phyloP scores from a whole-genome alignment of 1,284 basidiomycete genomes.

The Uromyces viciae-fabae region DNA sequence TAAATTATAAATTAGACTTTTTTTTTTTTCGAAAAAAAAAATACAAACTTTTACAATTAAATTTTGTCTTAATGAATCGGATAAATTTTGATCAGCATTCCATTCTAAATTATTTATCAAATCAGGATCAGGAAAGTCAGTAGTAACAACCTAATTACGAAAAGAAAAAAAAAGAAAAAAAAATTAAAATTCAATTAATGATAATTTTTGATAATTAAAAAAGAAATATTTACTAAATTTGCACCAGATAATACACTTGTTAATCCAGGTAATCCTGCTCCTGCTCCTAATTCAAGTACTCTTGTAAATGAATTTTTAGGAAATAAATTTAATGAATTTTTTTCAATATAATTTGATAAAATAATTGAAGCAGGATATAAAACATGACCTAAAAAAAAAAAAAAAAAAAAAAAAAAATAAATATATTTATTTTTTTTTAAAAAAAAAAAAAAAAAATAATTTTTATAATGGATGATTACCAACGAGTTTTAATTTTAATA shows the following conservation, averaged over 20 bases:
- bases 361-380: constrained; percentile 35
- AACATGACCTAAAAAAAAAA: constrained; percentile 6
- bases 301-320: neutral
- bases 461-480: constrained; percentile 28
- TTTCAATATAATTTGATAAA: constrained; percentile 16
- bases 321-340: constrained; percentile 2
- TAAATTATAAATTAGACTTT: neutral
- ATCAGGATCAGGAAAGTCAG: constrained; percentile 37
- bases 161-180: neutral
- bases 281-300: constrained; percentile 40
- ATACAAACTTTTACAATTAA: constrained; percentile 21
- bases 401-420: neutral
- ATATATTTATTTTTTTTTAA: neutral
- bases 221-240: constrained; percentile 1
- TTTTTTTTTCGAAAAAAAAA: neutral
- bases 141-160: constrained; percentile 22
- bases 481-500: constrained; percentile 26
- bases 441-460: neutral
- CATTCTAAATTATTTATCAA: constrained; percentile 28
- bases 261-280: constrained; percentile 22
- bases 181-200: neutral
- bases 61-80: neutral
- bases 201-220: neutral
- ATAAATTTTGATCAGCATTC: constrained; percentile 25
- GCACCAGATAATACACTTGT: constrained; percentile 18